Base-by-base conservation (phyloP, 2,329 filamentous ascomycete species). In the Aspergillus latus region DNA sequence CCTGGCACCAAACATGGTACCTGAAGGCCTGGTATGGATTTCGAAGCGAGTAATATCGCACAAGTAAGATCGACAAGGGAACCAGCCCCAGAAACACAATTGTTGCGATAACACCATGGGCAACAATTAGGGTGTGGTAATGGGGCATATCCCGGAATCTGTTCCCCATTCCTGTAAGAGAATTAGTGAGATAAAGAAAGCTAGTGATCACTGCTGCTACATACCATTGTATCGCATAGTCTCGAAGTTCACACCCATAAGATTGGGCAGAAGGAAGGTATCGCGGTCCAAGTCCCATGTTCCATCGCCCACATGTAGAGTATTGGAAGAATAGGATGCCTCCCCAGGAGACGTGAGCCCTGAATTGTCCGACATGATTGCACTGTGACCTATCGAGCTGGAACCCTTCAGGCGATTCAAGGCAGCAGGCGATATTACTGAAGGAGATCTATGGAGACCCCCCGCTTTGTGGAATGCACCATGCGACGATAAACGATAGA, bases 211-310 rank as follows among this genome's bases (percentile, higher is more conserved):
- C 29, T 2, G 7, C 40, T 34, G 39, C 37, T 10, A 66, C 75
- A 62, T 66, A 85, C 83, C 85, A 76, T 88, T 88, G 72, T 87
- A 86, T 70, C 79, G 81, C 80, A 85, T 88, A 3, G 84, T 87
- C 48, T 80, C 84, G 69, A 87, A 85, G 66, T 88, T 87, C 37
- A 86, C 66, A 15, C 85, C 85, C 71, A 84, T 80, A 53, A 88
- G 68, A 64, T 87, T 87, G 44, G 85, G 85, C 54, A 88, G 71
- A 62, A 88, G 76, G 66, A 88, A 88, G 9, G 80, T 84, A 64
- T 88, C 84, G 60, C 83, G 78, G 60, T 77, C 72, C 32, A 78
- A 78, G 62, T 87, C 83, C 85, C 85, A 88, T 61, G 85, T 88
- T 40, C 85, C 85, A 72, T 88, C 85, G 49, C 85, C 85, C 49